Evolutionary conservation across 495 filamentous ascomycete genomes (phyloP).

Genomic region (Xylaria bambusicola): DNA sequence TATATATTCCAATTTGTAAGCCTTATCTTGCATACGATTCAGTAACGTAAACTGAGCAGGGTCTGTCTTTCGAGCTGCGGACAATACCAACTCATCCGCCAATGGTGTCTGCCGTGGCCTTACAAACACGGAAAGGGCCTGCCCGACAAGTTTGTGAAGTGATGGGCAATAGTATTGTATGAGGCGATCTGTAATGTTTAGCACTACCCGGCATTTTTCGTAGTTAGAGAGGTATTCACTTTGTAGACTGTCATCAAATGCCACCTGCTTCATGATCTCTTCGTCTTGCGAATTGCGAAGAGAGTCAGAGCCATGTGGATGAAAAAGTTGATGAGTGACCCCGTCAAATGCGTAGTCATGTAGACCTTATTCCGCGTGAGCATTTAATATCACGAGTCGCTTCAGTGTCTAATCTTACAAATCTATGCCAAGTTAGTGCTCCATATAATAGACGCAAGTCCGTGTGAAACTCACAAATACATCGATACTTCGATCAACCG

Average conservation of each 20-base stretch:
- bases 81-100: conserved; percentile 46
- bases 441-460: not conserved
- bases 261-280: conserved; percentile 64
- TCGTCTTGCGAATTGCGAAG: conserved; percentile 52
- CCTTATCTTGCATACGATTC: conserved; percentile 40
- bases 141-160: conserved; percentile 40
- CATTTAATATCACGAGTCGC: not conserved
- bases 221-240: conserved; percentile 39
- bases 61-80: conserved; percentile 36
- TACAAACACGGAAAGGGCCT: conserved; percentile 41
- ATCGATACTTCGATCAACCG: conserved; percentile 50
- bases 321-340: conserved; percentile 65
- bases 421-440: conserved; percentile 20
- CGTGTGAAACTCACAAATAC: conserved; percentile 51
- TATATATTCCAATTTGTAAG: conserved; percentile 31
- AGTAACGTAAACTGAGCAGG: conserved; percentile 47
- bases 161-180: conserved; percentile 42
- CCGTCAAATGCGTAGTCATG: conserved; percentile 70
- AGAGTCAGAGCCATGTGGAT: conserved; percentile 60
- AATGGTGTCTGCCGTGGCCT: conserved; percentile 50
- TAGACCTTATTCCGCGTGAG: conserved; percentile 29
- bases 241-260: conserved; percentile 65
- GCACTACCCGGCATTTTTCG: not conserved
- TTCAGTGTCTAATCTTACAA: not conserved
- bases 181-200: conserved; percentile 40